Evolutionary conservation across 352 stramenopile species (phyloP).

Genomic region (Phytopythium litorale): DNA sequence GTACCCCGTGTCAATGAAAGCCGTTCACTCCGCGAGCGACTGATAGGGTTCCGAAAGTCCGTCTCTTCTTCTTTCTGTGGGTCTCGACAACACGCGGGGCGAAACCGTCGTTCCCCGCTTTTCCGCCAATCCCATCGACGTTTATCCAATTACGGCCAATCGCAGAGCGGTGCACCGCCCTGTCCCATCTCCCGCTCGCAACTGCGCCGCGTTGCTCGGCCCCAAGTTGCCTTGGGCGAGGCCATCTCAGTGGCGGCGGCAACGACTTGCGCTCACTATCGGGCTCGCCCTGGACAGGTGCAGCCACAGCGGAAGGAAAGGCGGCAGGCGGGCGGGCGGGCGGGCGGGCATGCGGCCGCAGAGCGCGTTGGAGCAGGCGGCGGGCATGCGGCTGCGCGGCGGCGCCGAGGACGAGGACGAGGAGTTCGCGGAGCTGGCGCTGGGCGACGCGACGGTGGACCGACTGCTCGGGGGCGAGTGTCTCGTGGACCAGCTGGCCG

Average conservation of each 20-base stretch:
- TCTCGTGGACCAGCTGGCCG: slow-evolving; percentile 34
- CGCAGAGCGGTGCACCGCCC: background rate
- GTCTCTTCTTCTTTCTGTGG: background rate
- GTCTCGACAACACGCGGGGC: background rate
- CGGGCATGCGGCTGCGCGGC: background rate
- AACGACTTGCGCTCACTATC: too few relatives aligned
- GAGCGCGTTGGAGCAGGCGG: slow-evolving; percentile 1
- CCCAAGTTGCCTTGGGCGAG: background rate
- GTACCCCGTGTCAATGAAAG: too few relatives aligned
- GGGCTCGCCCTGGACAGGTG: too few relatives aligned
- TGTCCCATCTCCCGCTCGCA: background rate
- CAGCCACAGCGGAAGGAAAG: too few relatives aligned
- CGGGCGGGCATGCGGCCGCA: background rate
- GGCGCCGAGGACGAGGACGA: slow-evolving; percentile 16
- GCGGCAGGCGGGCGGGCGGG: too few relatives aligned
- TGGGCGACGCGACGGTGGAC: slow-evolving; percentile 25
- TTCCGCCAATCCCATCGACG: background rate
- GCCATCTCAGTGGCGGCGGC: too few relatives aligned
- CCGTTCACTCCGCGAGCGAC: too few relatives aligned
- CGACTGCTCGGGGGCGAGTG: slow-evolving; percentile 42
- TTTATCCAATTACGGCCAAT: too few relatives aligned
- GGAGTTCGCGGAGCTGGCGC: slow-evolving; percentile 31
- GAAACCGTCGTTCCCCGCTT: background rate
- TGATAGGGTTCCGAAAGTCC: too few relatives aligned
- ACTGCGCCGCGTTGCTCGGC: background rate